These are phyloP conservation scores for Aureobasidium namibiae DNA, from an alignment of 2,329 filamentous ascomycete genomes.

Conservation along the genomic window DNA sequence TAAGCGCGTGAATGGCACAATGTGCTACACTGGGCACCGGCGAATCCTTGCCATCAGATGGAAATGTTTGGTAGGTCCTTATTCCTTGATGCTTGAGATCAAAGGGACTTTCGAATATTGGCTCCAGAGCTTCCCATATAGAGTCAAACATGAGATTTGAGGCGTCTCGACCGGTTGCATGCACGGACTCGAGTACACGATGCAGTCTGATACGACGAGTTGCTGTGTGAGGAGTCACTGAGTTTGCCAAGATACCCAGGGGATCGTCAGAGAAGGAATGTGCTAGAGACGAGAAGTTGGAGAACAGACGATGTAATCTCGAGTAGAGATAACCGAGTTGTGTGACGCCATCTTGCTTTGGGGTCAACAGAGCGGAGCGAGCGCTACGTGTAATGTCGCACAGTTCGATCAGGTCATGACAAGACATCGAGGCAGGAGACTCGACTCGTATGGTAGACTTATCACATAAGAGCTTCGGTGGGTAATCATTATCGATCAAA, in stretches of 20 bases:
- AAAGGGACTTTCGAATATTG: conserved; percentile 10
- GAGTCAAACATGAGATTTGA: conserved; percentile 2
- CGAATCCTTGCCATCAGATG: background rate
- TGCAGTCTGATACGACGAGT: background rate
- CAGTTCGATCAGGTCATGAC: background rate
- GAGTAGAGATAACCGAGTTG: background rate
- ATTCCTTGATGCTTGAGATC: background rate
- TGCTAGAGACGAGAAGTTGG: background rate
- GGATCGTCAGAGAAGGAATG: conserved; percentile 2
- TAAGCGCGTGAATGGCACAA: background rate
- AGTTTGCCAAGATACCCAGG: background rate
- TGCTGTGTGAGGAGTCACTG: background rate
- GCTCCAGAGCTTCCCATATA: conserved; percentile 8
- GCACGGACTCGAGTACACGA: background rate
- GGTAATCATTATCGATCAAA: background rate
- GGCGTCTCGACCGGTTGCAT: background rate
- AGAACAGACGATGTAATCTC: background rate
- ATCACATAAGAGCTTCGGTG: too few relatives aligned
- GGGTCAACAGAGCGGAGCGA: too few relatives aligned
- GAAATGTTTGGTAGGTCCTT: background rate
- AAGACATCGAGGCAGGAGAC: background rate
- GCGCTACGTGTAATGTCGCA: background rate
- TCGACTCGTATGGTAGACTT: background rate
- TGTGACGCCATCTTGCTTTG: background rate
- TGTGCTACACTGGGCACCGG: background rate